Evolutionary conservation across 306 rosid genomes (phyloP).

Genomic region (Casuarina equisetifolia): DNA sequence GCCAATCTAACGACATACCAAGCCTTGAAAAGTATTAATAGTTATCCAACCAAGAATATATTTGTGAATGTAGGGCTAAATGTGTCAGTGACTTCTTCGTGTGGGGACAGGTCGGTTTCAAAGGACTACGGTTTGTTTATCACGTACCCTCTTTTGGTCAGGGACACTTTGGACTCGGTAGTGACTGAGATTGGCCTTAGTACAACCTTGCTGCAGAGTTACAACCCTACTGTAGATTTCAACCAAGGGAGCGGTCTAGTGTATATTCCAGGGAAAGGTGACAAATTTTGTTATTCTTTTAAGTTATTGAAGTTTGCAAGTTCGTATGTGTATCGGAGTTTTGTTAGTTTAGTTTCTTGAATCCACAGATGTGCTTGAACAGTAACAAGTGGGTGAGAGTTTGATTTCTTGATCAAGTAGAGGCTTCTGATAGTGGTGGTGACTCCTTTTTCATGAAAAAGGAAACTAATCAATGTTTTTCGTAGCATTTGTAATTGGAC

Average conservation of each 20-base stretch:
- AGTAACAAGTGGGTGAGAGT: background rate
- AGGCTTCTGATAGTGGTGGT: background rate
- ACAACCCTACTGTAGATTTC: slow-evolving; percentile 55
- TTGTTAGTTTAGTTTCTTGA: background rate
- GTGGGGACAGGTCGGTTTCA: slow-evolving; percentile 59
- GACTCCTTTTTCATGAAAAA: background rate
- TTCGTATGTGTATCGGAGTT: background rate
- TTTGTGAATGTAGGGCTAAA: slow-evolving; percentile 26
- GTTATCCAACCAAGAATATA: slow-evolving; percentile 27
- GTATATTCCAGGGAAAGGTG: slow-evolving; percentile 71
- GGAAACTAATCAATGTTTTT: too few species aligned
- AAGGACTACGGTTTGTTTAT: slow-evolving; percentile 62
- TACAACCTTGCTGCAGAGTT: slow-evolving; percentile 42
- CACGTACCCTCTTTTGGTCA: slow-evolving; percentile 54
- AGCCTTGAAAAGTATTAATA: slow-evolving; percentile 43
- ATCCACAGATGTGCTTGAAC: background rate
- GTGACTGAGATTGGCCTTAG: slow-evolving; percentile 18
- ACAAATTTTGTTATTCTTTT: background rate
- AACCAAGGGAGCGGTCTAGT: slow-evolving; percentile 46
- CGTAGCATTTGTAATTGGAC: too few species aligned
- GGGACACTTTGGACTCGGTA: slow-evolving; percentile 35
- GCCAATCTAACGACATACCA: slow-evolving; percentile 53
- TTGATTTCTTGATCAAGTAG: background rate
- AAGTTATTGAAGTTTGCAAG: background rate
- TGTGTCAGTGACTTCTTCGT: slow-evolving; percentile 59